These are phyloP conservation scores for Ampelocalamus luodianensis DNA, from an alignment of 176 grass and related monocot genomes.

Conservation along the genomic window DNA sequence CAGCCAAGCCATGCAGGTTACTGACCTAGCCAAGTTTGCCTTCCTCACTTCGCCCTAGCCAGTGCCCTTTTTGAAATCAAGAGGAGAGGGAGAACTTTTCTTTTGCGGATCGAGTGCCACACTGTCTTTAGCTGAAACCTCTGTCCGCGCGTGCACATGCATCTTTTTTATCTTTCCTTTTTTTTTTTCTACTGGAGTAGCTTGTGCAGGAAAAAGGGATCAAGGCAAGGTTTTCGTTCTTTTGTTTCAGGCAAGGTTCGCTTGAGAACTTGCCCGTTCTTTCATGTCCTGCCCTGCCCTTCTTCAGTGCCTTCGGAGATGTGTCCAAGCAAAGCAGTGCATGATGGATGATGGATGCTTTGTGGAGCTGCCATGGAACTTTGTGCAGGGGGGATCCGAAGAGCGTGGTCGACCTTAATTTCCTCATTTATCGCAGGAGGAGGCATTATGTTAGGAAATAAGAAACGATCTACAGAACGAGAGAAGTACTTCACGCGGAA, in stretches of 20 bases:
- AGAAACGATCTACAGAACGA: no score
- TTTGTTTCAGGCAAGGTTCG: neutral
- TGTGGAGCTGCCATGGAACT: neutral
- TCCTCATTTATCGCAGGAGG: neutral
- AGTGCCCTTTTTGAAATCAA: neutral
- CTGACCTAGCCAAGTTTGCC: constrained; percentile 26
- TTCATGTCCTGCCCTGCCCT: constrained; percentile 25
- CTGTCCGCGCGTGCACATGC: constrained; percentile 19
- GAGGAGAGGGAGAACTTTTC: neutral
- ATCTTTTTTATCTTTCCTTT: neutral
- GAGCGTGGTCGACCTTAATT: neutral
- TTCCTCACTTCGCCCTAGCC: neutral
- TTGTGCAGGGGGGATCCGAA: neutral
- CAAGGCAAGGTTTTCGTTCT: constrained; percentile 30
- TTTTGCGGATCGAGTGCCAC: neutral
- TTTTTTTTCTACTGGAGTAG: neutral
- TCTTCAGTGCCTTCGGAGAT: neutral
- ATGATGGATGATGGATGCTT: neutral
- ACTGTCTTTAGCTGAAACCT: constrained; percentile 17
- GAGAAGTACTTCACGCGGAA: no score
- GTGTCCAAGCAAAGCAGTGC: neutral
- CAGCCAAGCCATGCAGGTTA: neutral
- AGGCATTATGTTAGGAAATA: no score
- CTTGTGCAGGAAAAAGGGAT: constrained; percentile 23
- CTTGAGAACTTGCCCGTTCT: constrained; percentile 15